Evolutionary conservation across 495 filamentous ascomycete genomes (phyloP).

Genomic region (Aspergillus mulundensis): DNA sequence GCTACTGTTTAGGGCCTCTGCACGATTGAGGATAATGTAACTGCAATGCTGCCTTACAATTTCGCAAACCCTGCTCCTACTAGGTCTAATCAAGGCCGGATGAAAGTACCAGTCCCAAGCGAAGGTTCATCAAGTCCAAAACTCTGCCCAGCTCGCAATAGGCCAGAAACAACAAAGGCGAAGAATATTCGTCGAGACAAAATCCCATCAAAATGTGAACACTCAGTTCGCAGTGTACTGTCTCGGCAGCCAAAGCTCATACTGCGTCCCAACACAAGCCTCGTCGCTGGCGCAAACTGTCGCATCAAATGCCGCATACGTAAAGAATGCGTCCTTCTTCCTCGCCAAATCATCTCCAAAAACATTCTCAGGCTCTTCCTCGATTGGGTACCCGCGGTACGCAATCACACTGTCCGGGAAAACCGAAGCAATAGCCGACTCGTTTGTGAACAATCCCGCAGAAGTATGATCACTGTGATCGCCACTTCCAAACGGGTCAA

Average conservation of each 20-base stretch:
- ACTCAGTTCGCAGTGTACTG: slow-evolving; percentile 5
- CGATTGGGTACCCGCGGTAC: slow-evolving; percentile 18
- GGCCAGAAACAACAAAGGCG: neutral
- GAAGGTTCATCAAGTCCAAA: no score
- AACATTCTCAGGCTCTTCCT: neutral
- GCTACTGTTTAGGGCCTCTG: neutral
- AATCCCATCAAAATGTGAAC: neutral
- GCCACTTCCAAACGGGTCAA: slow-evolving; percentile 6
- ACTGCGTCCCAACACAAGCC: slow-evolving; percentile 5
- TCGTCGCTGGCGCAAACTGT: slow-evolving; percentile 2
- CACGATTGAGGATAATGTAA: neutral
- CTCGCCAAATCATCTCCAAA: neutral
- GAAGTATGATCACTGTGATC: slow-evolving; percentile 22
- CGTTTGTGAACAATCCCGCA: slow-evolving; percentile 8
- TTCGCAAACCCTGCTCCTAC: no score
- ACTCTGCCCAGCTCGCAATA: no score
- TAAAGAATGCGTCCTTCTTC: slow-evolving; percentile 10
- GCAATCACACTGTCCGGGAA: slow-evolving; percentile 2
- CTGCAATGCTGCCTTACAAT: neutral
- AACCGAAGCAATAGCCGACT: neutral
- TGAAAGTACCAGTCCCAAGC: no score
- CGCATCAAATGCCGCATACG: slow-evolving; percentile 6
- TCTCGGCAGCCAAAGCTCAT: slow-evolving; percentile 9
- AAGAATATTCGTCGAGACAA: neutral
- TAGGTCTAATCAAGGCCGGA: no score